These are phyloP conservation scores for Coniochaeta ligniaria DNA, from an alignment of 2,329 filamentous ascomycete genomes.

Conservation along the genomic window DNA sequence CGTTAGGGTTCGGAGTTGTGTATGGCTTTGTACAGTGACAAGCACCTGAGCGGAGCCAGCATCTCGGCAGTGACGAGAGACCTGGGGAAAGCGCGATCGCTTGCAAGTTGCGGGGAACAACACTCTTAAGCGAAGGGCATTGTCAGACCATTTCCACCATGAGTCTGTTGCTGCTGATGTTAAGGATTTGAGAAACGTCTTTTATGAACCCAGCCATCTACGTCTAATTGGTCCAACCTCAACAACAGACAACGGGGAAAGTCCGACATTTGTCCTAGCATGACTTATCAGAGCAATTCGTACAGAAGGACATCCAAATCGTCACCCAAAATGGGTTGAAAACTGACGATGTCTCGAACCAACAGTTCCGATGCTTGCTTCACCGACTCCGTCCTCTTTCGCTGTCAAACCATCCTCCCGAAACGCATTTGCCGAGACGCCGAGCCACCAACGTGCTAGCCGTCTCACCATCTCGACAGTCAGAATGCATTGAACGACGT, in stretches of 20 bases:
- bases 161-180: background rate
- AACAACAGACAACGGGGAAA: no score
- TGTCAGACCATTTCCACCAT: background rate
- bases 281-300: no score
- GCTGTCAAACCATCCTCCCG: background rate
- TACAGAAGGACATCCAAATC: no score
- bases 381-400: background rate
- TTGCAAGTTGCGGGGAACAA: constrained; percentile 1
- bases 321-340: background rate
- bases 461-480: background rate
- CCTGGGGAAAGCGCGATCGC: background rate
- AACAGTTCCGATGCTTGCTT: background rate
- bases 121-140: background rate
- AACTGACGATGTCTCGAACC: background rate
- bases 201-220: no score
- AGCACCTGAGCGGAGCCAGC: background rate
- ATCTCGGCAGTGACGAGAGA: background rate
- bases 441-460: background rate
- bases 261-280: no score
- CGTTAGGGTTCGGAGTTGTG: background rate
- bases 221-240: no score
- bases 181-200: no score
- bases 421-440: background rate
- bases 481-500: background rate
- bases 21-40: no score